Evolutionary conservation across 2,329 filamentous ascomycete species (phyloP), one percentile per base, ranked within the genome.

Genomic region (Trichocomaceae sp.): DNA sequence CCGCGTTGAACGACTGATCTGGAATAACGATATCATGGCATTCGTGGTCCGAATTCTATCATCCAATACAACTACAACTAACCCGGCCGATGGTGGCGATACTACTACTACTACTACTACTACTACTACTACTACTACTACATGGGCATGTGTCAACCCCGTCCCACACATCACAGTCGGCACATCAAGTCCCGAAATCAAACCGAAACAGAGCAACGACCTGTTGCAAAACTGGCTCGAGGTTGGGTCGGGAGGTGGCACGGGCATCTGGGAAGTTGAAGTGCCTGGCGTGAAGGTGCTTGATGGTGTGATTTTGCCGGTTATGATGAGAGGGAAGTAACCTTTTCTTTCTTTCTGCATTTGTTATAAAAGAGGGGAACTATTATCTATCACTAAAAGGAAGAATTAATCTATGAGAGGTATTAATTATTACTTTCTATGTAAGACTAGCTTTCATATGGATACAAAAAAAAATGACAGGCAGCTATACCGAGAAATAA

Each of bases 171-270:
- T 99, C 57, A 99, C 93, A 0, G 79, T 97, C 7, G 93, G 93
- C 19, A 99, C 93, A 0, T 82, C 84, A 9, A 81, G 84, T 60
- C 72, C 78, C 47, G 71, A 77, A 7, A 83, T 97, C 64, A 97
- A 96, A 75, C 92, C 93, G 0, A 91, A 88, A 72, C 92, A 99
- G 76, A 95, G 91, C 74, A 99, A 99, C 66, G 85, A 89, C 57
- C 63, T 99, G 65, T 71, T 99, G 56, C 78, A 78, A 59, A 77
- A 77, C 57, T 97, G 92, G 92, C 67, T 93, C 58, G 78, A 85
- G 59, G 70, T 73, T 49, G 83, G 83, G 0, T 65, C 79, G 66
- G 70, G 70, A 2, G 73, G 69, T 6, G 66, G 72, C n/a, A 78
- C 70, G 4, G 81, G 79, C 0, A 82, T 84, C 54, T 72, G 70